Base-by-base conservation (phyloP, 140 eudicot species). In the Erigeron philadelphicus region DNA sequence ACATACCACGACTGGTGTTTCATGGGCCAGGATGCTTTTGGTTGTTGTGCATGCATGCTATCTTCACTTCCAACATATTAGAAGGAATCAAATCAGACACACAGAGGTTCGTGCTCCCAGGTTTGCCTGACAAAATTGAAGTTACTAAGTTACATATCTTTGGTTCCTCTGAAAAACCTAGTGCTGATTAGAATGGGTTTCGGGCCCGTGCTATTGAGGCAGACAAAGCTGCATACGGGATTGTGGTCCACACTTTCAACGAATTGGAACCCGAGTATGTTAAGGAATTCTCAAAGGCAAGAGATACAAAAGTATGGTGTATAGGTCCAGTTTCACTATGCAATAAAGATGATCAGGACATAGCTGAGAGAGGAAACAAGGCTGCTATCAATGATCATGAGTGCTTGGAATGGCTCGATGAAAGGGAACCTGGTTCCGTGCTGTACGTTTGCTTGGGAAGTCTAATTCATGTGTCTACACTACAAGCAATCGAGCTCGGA, bases 1-100 rank as follows among this genome's bases (percentile, higher is more conserved):
- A 64, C 52, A 79, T 85, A 7, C 90, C 87, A 9, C 75, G 81
- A 17, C 69, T 79, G 9, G 78, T 82, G 72, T 85, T 82, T 61
- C 79, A 85, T 47, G 87, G 87, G 1, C 77, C 79, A 0, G 76
- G 83, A 53, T 85, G 90, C 70, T 85, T 85, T 15, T 79, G 75
- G 72, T 68, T 82, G 8, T 15, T 78, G 64, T 71, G 76, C 60
- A 55, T 74, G 4, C 73, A 76, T 49, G 44, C 16, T 16, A 11
- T 53, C 41, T 10, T 13, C 10, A 8, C 4, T 49, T 67, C 78
- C 7, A 69, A 58, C 17, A 54, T 70, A 13, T 13, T 78, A 5
- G 84, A 78, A 31, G 40, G 4, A 1, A 72, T 71, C 3, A 69
- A 60, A 44, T 78, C 81, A 1, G 74, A 59, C 43, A 12, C 79